Base-by-base conservation (phyloP, 2,329 filamentous ascomycete species). In the Arthrobotrys sinensis region DNA sequence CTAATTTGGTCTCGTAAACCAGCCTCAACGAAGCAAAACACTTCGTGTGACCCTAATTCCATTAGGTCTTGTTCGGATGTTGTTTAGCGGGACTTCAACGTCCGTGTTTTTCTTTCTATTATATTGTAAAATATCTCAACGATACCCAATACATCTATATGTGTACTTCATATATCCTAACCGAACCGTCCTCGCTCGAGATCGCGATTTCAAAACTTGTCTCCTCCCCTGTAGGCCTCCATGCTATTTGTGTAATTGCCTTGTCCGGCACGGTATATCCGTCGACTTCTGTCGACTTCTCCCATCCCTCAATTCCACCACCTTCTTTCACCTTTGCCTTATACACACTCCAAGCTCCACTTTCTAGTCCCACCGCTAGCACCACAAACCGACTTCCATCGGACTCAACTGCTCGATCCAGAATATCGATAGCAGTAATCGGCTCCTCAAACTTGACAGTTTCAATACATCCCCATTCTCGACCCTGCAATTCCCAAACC, bases 351-450 rank as follows among this genome's bases (percentile, higher is more conserved):
- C 88, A 76, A 14, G 82, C 83, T 1, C 87, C 87, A 45, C 82
- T 85, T 76, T 88, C 87, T 66, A 86, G 84, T 4, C 87, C 86
- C 7, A 84, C 82, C 11, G 86, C 87, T 45, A 88, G 82, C 60
- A 85, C 81, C 14, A 75, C 32, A 40, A 60, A 79, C 57, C 43
- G 62, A 4, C 24, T 67, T 5, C 85, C 81, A 10, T 80, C 81
- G 24, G 80, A 81, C 24, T 83, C 81, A 36, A 83, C 80, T 6
- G 80, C 48, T 4, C 69, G 62, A 4, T 84, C 83, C 38, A 90
- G 83, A 82, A 94, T 92, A 81, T 92, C 91, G 28, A 95, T 86
- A 0, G 92, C 90, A 0, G 92, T 94, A 2, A 93, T 90, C 0
- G 93, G 87, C 19, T 87, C 86, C 16, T 88, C 87, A 57, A 89